Evolutionary conservation across 2,329 filamentous ascomycete species (phyloP).

Genomic region (Fusarium verrucosum): DNA sequence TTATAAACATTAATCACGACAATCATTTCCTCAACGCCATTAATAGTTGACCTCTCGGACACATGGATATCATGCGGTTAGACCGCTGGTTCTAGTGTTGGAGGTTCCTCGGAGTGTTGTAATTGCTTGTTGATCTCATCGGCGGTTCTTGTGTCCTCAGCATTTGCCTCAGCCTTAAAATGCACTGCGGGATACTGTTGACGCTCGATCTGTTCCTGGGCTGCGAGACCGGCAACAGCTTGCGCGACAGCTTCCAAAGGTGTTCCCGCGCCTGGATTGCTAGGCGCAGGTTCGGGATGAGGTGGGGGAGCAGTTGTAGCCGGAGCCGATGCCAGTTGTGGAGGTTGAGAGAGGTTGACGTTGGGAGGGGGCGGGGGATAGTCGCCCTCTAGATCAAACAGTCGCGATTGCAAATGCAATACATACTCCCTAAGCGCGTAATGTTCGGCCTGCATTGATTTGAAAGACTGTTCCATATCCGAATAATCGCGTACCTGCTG

Average conservation of each 20-base stretch:
- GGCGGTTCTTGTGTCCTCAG: slow-evolving; percentile 57
- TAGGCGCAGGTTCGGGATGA: slow-evolving; percentile 38
- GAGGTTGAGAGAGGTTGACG: slow-evolving; percentile 67
- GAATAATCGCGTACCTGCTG: slow-evolving; percentile 87
- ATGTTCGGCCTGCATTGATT: slow-evolving; percentile 87
- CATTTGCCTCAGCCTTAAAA: slow-evolving; percentile 52
- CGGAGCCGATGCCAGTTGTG: slow-evolving; percentile 39
- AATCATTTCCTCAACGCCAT: slow-evolving; percentile 39
- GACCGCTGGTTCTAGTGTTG: slow-evolving; percentile 32
- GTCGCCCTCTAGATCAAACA: slow-evolving; percentile 85
- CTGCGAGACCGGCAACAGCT: slow-evolving; percentile 56
- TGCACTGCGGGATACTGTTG: slow-evolving; percentile 47
- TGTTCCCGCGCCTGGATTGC: slow-evolving; percentile 47
- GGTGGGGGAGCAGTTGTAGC: slow-evolving; percentile 27
- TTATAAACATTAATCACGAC: slow-evolving; percentile 25
- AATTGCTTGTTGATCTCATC: slow-evolving; percentile 67
- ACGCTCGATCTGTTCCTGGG: slow-evolving; percentile 54
- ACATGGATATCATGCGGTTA: slow-evolving; percentile 34
- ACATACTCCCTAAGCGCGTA: slow-evolving; percentile 92
- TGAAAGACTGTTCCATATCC: slow-evolving; percentile 79
- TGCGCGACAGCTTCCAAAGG: slow-evolving; percentile 62
- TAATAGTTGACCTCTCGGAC: slow-evolving; percentile 12
- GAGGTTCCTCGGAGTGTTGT: slow-evolving; percentile 53
- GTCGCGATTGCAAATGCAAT: slow-evolving; percentile 84
- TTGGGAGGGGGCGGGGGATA: slow-evolving; percentile 84